Evolutionary conservation across 495 filamentous ascomycete genomes (phyloP).

Genomic region (Aspergillus bridgeri): DNA sequence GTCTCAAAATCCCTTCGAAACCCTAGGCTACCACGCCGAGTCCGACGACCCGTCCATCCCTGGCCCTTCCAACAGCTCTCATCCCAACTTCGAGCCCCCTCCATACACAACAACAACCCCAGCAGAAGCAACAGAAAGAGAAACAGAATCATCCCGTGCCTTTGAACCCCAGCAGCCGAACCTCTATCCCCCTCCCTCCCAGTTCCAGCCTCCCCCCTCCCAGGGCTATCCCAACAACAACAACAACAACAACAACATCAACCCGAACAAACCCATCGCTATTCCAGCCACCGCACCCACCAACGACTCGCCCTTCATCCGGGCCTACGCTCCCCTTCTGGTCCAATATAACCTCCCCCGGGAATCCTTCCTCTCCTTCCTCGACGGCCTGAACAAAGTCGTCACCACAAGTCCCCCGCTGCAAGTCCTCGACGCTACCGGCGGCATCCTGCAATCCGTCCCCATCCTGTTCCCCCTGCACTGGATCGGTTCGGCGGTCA

Average conservation of each 20-base stretch:
- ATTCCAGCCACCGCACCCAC: conserved; percentile 24
- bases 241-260: neutral
- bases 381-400: conserved; percentile 31
- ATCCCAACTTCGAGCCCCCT: neutral
- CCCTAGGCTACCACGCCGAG: neutral
- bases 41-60: neutral
- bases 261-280: conserved; percentile 20
- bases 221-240: no score
- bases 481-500: conserved; percentile 26
- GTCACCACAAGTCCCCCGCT: conserved; percentile 29
- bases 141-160: no score
- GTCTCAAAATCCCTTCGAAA: neutral
- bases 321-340: conserved; percentile 27
- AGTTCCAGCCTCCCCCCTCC: no score
- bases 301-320: conserved; percentile 25
- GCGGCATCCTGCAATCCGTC: conserved; percentile 28
- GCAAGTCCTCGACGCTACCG: conserved; percentile 33
- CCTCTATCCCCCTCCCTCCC: no score
- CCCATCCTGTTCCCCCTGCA: conserved; percentile 30
- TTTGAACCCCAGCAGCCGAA: no score
- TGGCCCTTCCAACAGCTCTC: neutral
- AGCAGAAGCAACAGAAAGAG: no score
- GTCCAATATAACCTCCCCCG: conserved; percentile 21
- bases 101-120: neutral
- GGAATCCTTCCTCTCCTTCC: conserved; percentile 25